Evolutionary conservation across 192 early-diverging fungal genomes (phyloP).

Genomic region (Backusella mclennaniae): DNA sequence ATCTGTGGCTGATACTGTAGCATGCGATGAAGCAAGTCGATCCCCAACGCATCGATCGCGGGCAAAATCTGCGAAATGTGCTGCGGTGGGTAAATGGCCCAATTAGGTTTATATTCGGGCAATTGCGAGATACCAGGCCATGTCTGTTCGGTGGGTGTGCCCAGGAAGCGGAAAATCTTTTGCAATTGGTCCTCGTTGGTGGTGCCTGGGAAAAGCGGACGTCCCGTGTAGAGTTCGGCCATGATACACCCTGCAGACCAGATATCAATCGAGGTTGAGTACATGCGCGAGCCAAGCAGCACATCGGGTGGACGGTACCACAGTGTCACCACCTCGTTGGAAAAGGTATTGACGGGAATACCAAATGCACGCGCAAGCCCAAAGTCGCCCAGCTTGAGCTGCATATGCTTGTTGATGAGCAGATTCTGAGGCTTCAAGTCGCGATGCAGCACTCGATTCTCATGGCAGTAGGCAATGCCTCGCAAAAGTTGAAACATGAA

Average conservation of each 20-base stretch:
- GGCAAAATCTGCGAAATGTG: constrained; percentile 65
- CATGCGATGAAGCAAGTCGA: constrained; percentile 72
- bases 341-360: constrained; percentile 90
- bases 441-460: constrained; percentile 78
- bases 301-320: constrained; percentile 99
- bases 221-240: constrained; percentile 85
- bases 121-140: constrained; percentile 75
- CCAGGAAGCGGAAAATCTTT: constrained; percentile 78
- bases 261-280: constrained; percentile 95
- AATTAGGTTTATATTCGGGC: constrained; percentile 70
- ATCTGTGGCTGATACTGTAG: constrained; percentile 71
- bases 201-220: constrained; percentile 80
- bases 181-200: constrained; percentile 79
- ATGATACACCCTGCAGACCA: constrained; percentile 99
- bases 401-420: constrained; percentile 73
- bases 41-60: constrained; percentile 68
- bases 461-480: constrained; percentile 84
- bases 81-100: constrained; percentile 62
- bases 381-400: constrained; percentile 84
- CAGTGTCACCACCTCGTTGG: constrained; percentile 97
- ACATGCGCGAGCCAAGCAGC: constrained; percentile 89
- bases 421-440: constrained; percentile 87
- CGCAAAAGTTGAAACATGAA: constrained; percentile 82
- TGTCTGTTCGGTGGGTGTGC: constrained; percentile 73
- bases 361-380: constrained; percentile 85